Conservation (phyloP, 2,329 filamentous ascomycete genomes). For the Aspergillus sergii region DNA sequence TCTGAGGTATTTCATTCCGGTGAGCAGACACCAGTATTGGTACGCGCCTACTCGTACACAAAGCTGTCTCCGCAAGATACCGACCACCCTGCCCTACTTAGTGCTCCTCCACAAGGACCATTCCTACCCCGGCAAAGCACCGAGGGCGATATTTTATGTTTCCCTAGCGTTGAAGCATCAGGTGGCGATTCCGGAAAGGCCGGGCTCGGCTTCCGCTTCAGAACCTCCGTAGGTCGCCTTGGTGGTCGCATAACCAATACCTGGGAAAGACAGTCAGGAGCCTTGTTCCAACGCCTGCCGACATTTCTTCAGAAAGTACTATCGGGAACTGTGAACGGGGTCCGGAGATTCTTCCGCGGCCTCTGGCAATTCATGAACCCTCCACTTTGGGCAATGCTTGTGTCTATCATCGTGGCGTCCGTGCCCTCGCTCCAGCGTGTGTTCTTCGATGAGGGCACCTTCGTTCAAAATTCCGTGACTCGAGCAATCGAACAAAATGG, state of each 20-base stretch:
- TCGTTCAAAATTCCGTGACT: conserved; percentile 90
- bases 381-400: conserved; percentile 94
- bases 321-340: conserved; percentile 42
- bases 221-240: conserved; percentile 24
- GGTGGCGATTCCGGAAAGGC: conserved; percentile 29
- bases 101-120: conserved; percentile 34
- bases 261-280: conserved; percentile 25
- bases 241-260: conserved; percentile 21
- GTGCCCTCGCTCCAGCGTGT: conserved; percentile 77
- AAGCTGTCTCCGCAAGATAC: conserved; percentile 33
- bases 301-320: conserved; percentile 54
- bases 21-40: conserved; percentile 42
- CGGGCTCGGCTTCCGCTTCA: conserved; percentile 34
- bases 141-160: conserved; percentile 62
- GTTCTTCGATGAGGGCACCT: conserved; percentile 87
- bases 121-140: conserved; percentile 44
- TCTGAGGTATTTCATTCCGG: conserved; percentile 38
- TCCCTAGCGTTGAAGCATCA: conserved; percentile 46
- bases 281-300: conserved; percentile 55
- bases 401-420: conserved; percentile 87
- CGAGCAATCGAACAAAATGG: conserved; percentile 83
- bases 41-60: conserved; percentile 36
- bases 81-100: conserved; percentile 29
- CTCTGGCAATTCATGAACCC: conserved; percentile 97
- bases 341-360: conserved; percentile 62